Evolutionary conservation across 2,329 filamentous ascomycete genomes (phyloP).

Genomic region (Cladosporium halotolerans): DNA sequence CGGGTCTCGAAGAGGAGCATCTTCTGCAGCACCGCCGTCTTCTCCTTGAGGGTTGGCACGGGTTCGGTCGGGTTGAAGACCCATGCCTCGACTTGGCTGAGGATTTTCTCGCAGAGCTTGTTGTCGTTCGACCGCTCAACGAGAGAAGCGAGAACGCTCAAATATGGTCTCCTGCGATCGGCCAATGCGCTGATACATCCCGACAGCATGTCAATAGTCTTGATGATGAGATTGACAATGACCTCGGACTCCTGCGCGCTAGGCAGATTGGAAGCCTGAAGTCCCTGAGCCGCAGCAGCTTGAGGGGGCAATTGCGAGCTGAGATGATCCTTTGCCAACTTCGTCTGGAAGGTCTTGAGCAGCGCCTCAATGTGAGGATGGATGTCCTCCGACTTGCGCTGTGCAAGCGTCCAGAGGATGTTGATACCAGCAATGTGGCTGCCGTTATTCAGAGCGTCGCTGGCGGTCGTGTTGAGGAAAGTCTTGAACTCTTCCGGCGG

Average conservation of each 20-base stretch:
- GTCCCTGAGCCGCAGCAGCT: conserved; percentile 40
- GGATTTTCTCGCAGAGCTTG: conserved; percentile 80
- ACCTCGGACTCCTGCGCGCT: conserved; percentile 75
- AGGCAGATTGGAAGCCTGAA: conserved; percentile 46
- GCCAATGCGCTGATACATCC: conserved; percentile 87
- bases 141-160: conserved; percentile 88
- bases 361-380: conserved; percentile 81
- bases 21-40: conserved; percentile 97
- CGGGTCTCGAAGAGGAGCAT: conserved; percentile 94
- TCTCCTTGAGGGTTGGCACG: conserved; percentile 96
- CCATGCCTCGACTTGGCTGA: conserved; percentile 92
- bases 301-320: conserved; percentile 58
- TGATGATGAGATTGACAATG: conserved; percentile 87
- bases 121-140: conserved; percentile 92
- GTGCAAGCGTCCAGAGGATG: conserved; percentile 83
- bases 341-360: conserved; percentile 89
- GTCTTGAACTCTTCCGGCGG: conserved; percentile 81
- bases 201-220: conserved; percentile 88
- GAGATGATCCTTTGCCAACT: conserved; percentile 90
- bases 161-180: conserved; percentile 84
- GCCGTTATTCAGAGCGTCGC: conserved; percentile 67
- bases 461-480: conserved; percentile 77
- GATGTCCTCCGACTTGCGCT: conserved; percentile 77
- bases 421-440: conserved; percentile 88
- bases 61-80: conserved; percentile 92